A percentile compares a stretch with the other conserved stretches of the same genome.
Evolutionary conservation across 768 basidiomycete genomes (phyloP).

Genomic region (Cystobasidiopsis lactophilus): DNA sequence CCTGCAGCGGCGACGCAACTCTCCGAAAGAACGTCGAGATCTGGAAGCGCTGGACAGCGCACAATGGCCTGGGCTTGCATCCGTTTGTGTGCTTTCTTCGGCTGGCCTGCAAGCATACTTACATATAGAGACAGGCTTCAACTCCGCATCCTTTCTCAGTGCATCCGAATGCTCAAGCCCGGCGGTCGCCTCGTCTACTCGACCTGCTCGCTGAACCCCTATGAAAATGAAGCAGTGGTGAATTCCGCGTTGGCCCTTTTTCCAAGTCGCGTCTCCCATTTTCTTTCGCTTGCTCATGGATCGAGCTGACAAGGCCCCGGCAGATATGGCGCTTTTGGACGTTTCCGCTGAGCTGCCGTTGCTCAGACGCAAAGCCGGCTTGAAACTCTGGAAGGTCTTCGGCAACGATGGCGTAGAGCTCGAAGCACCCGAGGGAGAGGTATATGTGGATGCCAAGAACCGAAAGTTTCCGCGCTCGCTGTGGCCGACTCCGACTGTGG

Average conservation of each 20-base stretch:
- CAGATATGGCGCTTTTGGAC: slow-evolving; percentile 43
- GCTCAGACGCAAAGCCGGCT: slow-evolving; percentile 52
- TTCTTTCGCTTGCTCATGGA: slow-evolving; percentile 17
- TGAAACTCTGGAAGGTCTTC: slow-evolving; percentile 57
- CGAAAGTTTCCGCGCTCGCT: slow-evolving; percentile 37
- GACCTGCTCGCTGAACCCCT: slow-evolving; percentile 87
- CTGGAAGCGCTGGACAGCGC: slow-evolving; percentile 75
- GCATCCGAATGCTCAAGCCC: slow-evolving; percentile 66
- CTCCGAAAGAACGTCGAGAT: slow-evolving; percentile 82
- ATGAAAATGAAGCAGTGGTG: slow-evolving; percentile 92
- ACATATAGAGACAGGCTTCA: slow-evolving; percentile 43
- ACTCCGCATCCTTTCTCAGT: slow-evolving; percentile 71
- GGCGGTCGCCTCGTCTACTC: slow-evolving; percentile 92
- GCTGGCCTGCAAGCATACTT: not conserved
- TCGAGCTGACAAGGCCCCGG: not conserved
- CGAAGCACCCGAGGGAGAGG: not conserved
- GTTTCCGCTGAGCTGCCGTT: slow-evolving; percentile 46
- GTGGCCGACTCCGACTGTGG: slow-evolving; percentile 49
- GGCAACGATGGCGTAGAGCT: slow-evolving; percentile 26
- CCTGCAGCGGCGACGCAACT: slow-evolving; percentile 93
- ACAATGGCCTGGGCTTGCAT: slow-evolving; percentile 80
- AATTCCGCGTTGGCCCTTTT: slow-evolving; percentile 54
- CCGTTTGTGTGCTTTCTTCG: slow-evolving; percentile 31
- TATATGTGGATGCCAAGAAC: slow-evolving; percentile 28
- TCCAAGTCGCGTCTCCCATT: no score